phyloP scores from a whole-genome alignment of 495 filamentous ascomycete species.

The Oleoguttula mirabilis region DNA sequence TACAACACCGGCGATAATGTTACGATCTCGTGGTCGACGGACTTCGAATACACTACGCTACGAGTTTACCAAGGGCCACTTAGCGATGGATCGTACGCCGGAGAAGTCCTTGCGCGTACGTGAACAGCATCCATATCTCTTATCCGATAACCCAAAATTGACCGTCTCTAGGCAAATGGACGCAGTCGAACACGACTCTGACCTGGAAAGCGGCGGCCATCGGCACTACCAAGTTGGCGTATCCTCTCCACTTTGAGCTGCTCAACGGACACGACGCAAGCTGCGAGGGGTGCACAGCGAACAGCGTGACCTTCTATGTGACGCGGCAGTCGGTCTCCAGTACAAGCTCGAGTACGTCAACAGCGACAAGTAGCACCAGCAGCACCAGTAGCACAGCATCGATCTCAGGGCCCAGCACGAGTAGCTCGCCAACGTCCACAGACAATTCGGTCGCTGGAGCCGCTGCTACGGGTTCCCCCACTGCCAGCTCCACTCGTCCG shows the following conservation, averaged over 20 bases:
- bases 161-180: not conserved
- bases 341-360: not conserved
- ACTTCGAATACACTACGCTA: slow-evolving; percentile 1
- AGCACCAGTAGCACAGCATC: not conserved
- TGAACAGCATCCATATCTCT: not conserved
- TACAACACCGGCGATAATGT: slow-evolving; percentile 2
- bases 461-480: not conserved
- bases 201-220: slow-evolving; percentile 1
- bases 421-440: not conserved
- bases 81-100: not conserved
- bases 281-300: not conserved
- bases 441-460: not conserved
- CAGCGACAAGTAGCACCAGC: not conserved
- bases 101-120: slow-evolving; percentile 6
- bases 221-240: not conserved
- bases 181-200: not conserved
- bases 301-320: slow-evolving; percentile 2
- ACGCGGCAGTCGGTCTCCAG: not conserved
- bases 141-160: not conserved
- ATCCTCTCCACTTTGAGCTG: slow-evolving; percentile 1
- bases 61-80: slow-evolving; percentile 4
- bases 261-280: not conserved
- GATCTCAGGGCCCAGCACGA: not conserved
- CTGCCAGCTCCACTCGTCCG: not conserved
- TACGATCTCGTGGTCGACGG: slow-evolving; percentile 1